These are phyloP conservation scores for Pythium dissotocum DNA, from an alignment of 352 stramenopile genomes.

Conservation along the genomic window DNA sequence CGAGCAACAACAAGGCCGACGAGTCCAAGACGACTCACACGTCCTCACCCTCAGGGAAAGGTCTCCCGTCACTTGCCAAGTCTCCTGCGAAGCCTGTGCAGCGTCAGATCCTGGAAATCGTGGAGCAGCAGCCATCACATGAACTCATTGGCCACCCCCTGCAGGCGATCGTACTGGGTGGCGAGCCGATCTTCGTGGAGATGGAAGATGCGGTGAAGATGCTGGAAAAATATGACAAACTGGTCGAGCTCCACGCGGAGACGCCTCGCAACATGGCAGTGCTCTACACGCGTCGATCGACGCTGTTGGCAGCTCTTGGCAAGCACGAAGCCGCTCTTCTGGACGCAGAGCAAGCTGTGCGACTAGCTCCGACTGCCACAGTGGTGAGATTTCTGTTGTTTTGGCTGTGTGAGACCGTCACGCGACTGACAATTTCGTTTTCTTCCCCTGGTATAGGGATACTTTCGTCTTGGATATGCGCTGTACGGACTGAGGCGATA, in stretches of 20 bases:
- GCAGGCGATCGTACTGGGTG: conserved; percentile 13
- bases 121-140: background rate
- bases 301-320: conserved; percentile 53
- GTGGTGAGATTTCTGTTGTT: conserved; percentile 36
- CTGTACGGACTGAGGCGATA: conserved; percentile 51
- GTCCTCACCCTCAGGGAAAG: background rate
- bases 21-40: background rate
- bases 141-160: conserved; percentile 10
- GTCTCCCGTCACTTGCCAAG: conserved; percentile 17
- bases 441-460: conserved; percentile 38
- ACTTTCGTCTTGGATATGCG: conserved; percentile 69
- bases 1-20: conserved; percentile 11
- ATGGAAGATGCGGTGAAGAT: conserved; percentile 29
- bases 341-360: conserved; percentile 57
- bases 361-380: conserved; percentile 48
- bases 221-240: conserved; percentile 69
- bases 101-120: background rate
- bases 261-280: conserved; percentile 56
- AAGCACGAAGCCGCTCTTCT: conserved; percentile 43
- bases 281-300: conserved; percentile 58
- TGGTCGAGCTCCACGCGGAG: conserved; percentile 54
- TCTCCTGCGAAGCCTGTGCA: background rate
- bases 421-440: background rate
- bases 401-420: conserved; percentile 37
- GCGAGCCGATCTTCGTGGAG: conserved; percentile 15